These are phyloP conservation scores for Flaveria ramosissima DNA, from an alignment of 129 eudicot genomes.

Conservation along the genomic window DNA sequence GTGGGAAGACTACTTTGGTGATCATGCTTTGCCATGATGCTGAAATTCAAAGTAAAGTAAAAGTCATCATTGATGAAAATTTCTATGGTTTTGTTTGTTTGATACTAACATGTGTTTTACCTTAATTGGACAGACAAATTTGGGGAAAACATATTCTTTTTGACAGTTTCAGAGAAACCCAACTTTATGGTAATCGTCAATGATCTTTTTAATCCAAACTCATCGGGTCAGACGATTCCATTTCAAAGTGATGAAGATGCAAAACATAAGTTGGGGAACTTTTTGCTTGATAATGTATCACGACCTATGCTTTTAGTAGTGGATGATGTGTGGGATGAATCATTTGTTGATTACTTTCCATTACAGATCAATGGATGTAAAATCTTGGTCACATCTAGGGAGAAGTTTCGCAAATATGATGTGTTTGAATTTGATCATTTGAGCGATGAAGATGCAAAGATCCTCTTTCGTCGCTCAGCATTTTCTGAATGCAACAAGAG, in stretches of 20 bases:
- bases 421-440: slow-evolving; percentile 25
- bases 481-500: slow-evolving; percentile 1
- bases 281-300: slow-evolving; percentile 21
- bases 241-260: slow-evolving; percentile 35
- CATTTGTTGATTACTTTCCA: slow-evolving; percentile 8
- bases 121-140: slow-evolving; percentile 13
- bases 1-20: slow-evolving; percentile 38
- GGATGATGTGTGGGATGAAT: slow-evolving; percentile 45
- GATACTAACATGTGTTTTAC: not conserved
- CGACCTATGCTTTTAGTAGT: slow-evolving; percentile 37
- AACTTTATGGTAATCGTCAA: slow-evolving; percentile 31
- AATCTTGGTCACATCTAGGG: slow-evolving; percentile 28
- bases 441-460: slow-evolving; percentile 23
- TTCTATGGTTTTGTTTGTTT: no score
- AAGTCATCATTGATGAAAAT: not conserved
- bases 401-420: not conserved
- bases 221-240: not conserved
- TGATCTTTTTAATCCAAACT: slow-evolving; percentile 28
- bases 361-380: slow-evolving; percentile 14
- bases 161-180: slow-evolving; percentile 37
- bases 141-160: slow-evolving; percentile 35
- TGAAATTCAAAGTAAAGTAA: slow-evolving; percentile 17
- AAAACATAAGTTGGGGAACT: slow-evolving; percentile 22
- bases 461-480: slow-evolving; percentile 19
- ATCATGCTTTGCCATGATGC: slow-evolving; percentile 33